Evolutionary conservation across 176 grass and related monocot genomes (phyloP).

Genomic region (Miscanthus lutarioriparius): DNA sequence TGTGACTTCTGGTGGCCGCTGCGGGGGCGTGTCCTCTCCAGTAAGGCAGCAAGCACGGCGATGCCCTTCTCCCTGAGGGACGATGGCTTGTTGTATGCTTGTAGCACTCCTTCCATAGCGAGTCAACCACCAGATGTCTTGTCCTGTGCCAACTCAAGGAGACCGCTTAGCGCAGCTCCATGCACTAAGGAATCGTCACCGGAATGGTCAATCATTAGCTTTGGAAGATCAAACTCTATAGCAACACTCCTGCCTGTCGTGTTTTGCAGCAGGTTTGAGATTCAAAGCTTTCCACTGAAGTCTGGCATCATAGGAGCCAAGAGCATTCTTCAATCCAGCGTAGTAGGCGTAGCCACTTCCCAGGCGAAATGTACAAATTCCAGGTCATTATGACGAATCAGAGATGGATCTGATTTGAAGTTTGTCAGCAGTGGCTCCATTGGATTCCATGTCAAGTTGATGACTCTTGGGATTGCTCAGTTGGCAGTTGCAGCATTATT

Average conservation of each 20-base stretch:
- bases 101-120: slow-evolving; percentile 78
- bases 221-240: slow-evolving; percentile 59
- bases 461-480: too few relatives aligned
- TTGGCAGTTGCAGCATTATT: too few relatives aligned
- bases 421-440: too few relatives aligned
- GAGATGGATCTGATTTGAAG: too few relatives aligned
- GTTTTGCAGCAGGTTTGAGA: slow-evolving; percentile 54
- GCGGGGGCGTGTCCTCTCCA: slow-evolving; percentile 56
- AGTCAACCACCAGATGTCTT: slow-evolving; percentile 53
- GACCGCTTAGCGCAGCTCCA: slow-evolving; percentile 62
- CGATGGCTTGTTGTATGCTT: slow-evolving; percentile 41
- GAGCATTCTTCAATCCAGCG: too few relatives aligned
- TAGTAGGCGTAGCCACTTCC: too few relatives aligned
- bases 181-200: slow-evolving; percentile 58
- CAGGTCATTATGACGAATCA: too few relatives aligned
- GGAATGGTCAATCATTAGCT: slow-evolving; percentile 65
- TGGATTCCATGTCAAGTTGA: too few relatives aligned
- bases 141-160: slow-evolving; percentile 67
- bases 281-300: slow-evolving; percentile 58
- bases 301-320: too few relatives aligned
- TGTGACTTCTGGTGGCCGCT: slow-evolving; percentile 45
- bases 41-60: slow-evolving; percentile 51
- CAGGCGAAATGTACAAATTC: too few relatives aligned
- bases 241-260: slow-evolving; percentile 47
- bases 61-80: slow-evolving; percentile 81